Conservation (phyloP, 2,329 filamentous ascomycete species). For the Teratosphaeriaceae sp. region DNA sequence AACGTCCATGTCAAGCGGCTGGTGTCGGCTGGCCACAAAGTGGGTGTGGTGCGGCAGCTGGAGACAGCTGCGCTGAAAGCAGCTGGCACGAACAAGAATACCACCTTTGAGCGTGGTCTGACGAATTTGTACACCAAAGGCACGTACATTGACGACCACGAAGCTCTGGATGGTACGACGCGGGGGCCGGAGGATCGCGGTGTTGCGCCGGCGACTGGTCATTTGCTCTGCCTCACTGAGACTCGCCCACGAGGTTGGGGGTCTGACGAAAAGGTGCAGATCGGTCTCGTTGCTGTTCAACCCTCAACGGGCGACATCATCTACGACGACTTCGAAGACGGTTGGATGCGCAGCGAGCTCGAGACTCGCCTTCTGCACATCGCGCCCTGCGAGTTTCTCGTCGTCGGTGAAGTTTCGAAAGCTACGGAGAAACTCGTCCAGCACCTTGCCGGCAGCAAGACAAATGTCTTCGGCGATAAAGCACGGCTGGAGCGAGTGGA, state of each 20-base stretch:
- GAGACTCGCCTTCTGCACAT: slow-evolving; percentile 95
- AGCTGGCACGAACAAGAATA: slow-evolving; percentile 86
- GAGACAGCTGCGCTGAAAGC: slow-evolving; percentile 96
- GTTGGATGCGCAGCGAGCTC: slow-evolving; percentile 94
- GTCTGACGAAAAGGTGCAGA: slow-evolving; percentile 86
- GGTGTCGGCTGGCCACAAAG: slow-evolving; percentile 87
- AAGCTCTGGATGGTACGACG: slow-evolving; percentile 59
- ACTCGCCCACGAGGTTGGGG: slow-evolving; percentile 69
- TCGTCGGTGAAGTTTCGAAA: slow-evolving; percentile 84
- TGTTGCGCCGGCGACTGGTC: slow-evolving; percentile 64
- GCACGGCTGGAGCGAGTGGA: slow-evolving; percentile 75
- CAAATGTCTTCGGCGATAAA: slow-evolving; percentile 86
- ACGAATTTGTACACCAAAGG: slow-evolving; percentile 98
- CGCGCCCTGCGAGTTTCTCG: slow-evolving; percentile 87
- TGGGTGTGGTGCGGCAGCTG: slow-evolving; percentile 87
- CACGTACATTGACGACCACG: slow-evolving; percentile 91
- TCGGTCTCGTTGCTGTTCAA: slow-evolving; percentile 90
- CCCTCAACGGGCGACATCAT: slow-evolving; percentile 93
- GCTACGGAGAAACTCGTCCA: slow-evolving; percentile 88
- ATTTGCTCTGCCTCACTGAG: slow-evolving; percentile 88
- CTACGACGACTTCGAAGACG: slow-evolving; percentile 92
- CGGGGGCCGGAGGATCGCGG: slow-evolving; percentile 48
- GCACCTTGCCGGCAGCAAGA: slow-evolving; percentile 80
- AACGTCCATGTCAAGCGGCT: slow-evolving; percentile 92
- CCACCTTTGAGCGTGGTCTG: slow-evolving; percentile 84